phyloP scores from a whole-genome alignment of 495 filamentous ascomycete species.

The Trichoderma gamsii region DNA sequence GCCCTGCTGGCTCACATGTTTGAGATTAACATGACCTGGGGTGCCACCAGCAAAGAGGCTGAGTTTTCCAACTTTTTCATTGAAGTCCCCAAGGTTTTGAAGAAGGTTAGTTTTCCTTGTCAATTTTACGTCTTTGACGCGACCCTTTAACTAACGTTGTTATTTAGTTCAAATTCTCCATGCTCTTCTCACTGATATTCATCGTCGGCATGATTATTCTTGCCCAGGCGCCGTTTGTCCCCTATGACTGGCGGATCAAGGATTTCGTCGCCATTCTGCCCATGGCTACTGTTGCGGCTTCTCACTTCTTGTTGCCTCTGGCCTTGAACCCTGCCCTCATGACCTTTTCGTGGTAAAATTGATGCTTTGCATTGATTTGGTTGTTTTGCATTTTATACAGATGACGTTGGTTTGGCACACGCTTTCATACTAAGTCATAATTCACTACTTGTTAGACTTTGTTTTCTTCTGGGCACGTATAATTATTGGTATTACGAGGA shows the following conservation, averaged over 20 bases:
- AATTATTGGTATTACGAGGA: no score
- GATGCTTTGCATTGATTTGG: not conserved
- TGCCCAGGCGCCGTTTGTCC: slow-evolving; percentile 57
- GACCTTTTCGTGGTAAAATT: slow-evolving; percentile 67
- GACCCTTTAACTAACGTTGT: not conserved
- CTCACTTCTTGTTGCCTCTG: slow-evolving; percentile 66
- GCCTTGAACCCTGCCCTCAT: slow-evolving; percentile 73
- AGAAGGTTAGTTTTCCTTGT: slow-evolving; percentile 36
- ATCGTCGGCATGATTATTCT: slow-evolving; percentile 62
- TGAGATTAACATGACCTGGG: slow-evolving; percentile 68
- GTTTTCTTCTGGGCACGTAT: no score
- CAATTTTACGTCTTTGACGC: not conserved
- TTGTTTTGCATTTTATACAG: not conserved
- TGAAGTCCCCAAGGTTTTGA: slow-evolving; percentile 69
- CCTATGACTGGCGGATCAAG: slow-evolving; percentile 60
- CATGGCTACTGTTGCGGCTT: slow-evolving; percentile 64
- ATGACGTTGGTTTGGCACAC: not conserved
- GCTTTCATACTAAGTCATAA: not conserved
- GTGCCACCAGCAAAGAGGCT: slow-evolving; percentile 63
- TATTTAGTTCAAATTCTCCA: slow-evolving; percentile 64
- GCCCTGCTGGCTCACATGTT: slow-evolving; percentile 66
- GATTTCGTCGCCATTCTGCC: slow-evolving; percentile 79
- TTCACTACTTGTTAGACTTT: not conserved
- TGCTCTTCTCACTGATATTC: slow-evolving; percentile 56
- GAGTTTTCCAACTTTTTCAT: slow-evolving; percentile 75